A percentile compares a stretch with the other conserved stretches of the same genome.
Evolutionary conservation across 192 early-diverging fungal genomes (phyloP).

Genomic region (Mortierella hygrophila): DNA sequence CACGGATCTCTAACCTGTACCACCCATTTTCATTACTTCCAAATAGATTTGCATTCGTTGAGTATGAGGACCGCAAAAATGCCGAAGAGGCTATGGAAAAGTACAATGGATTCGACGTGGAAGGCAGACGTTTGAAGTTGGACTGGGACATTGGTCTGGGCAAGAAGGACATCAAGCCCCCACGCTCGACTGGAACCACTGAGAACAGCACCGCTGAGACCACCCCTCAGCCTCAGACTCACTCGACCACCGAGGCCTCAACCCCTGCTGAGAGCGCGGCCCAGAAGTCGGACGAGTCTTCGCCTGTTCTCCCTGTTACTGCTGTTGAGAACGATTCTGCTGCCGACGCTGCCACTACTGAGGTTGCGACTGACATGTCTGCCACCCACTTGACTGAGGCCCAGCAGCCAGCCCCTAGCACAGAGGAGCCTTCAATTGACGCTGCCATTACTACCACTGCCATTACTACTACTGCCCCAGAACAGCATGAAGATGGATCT

Average conservation of each 20-base stretch:
- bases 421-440: not conserved
- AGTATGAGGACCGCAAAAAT: constrained; percentile 76
- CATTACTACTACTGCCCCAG: not conserved
- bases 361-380: not conserved
- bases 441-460: not conserved
- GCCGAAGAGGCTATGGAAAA: constrained; percentile 75
- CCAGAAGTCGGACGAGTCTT: not conserved
- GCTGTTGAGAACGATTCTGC: not conserved
- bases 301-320: not conserved
- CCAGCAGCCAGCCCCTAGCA: not conserved
- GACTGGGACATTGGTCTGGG: constrained; percentile 64
- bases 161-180: constrained; percentile 56
- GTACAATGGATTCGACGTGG: constrained; percentile 69
- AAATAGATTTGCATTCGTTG: constrained; percentile 81
- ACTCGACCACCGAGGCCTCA: constrained; percentile 11
- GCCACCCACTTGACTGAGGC: not conserved
- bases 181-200: constrained; percentile 23
- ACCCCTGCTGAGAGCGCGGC: constrained; percentile 19
- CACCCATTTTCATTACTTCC: not conserved
- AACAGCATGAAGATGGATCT: not conserved
- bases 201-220: constrained; percentile 30
- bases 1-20: not conserved
- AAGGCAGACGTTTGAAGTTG: constrained; percentile 66
- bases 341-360: not conserved
- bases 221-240: constrained; percentile 37